Base-by-base conservation (phyloP, 805 yeast genomes). In the Sugiyamaella smithiae region DNA sequence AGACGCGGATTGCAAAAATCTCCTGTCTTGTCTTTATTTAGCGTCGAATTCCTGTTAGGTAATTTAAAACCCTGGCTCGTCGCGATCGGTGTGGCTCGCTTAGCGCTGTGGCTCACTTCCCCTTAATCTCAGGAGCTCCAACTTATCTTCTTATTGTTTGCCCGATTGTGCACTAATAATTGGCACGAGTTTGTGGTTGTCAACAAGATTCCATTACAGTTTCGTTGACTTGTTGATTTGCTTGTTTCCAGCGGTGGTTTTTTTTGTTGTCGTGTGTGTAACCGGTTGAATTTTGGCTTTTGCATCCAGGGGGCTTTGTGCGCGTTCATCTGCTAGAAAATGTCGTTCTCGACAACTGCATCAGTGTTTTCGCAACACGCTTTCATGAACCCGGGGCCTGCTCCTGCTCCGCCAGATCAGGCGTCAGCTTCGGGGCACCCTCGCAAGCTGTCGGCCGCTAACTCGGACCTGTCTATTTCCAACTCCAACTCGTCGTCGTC, bases 331-430 rank as follows among this genome's bases (percentile, higher is more conserved):
- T 26, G 11, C 29, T 8, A 26, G 9, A 26, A 8, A 28, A 72
- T 72, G 76, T 70, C 75, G 5, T 67, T 72, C 45, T 72, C 78
- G 20, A 70, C 76, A 20, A 70, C 78, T 1, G 74, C 78, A 3
- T 64, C 72, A 23, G 63, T 64, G 42, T 70, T 67, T 50, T 70
- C 77, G 5, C 71, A 70, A 38, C 62, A 68, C 44, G 80, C 77
- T 52, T 77, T 77, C 61, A 68, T 75, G 53, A 75, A 77, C 57
- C 72, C 78, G 29, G 81, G 81, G 1, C 80, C 81, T 19, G 81
- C 81, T 19, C 81, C 81, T 17, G 65, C 70, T 52, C 81, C 81
- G 4, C 80, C 80, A 4, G 61, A 28, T 1, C 43, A 32, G 14
- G 11, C 43, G 14, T 11, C 29, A 5, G n/a, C 43, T 16, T 19